Evolutionary conservation across 164 flowering plant genomes (phyloP), one percentile per base, ranked within the genome.

Genomic region (Saururus chinensis): DNA sequence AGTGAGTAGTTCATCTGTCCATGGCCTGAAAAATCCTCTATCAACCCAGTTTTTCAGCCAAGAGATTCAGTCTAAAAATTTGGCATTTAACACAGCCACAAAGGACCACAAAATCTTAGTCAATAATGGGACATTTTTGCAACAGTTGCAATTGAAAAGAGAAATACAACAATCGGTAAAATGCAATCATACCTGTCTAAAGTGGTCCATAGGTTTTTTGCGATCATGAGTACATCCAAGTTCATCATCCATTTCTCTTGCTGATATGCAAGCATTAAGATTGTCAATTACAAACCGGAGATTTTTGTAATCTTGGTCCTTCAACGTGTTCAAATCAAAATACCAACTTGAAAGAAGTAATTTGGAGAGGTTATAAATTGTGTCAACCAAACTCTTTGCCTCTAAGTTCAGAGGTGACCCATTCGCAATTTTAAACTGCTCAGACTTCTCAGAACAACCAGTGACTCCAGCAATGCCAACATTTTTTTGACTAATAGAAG

Each of bases 351-450:
- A 68, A 30, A 63, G 53, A 68, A 88, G 85, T 68, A 81, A 61
- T 57, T 81, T 83, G 58, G 92, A 85, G 16, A 82, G 74, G 63
- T 68, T 71, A 58, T 61, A 72, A 57, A 88, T 69, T 59, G 74
- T 70, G 49, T 73, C 65, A 60, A 84, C 65, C 41, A 86, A 42
- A 51, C 67, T 37, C 16, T 58, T 69, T 37, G 71, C 69, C 71
- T 77, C 64, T 19, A 73, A 23, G 57, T 63, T 79, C 16, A 75
- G 67, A 61, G 51, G 21, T 52, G 65, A 57, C 16, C 22, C 22
- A 19, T 56, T 57, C 56, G 13, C 45, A 35, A 20, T 53, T 62
- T 65, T 60, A 59, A 12, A 21, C n/a, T 23, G 56, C 42, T 60
- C 51, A 13, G 26, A 19, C 41, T 48, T 71, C 62, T 63, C 65